A percentile compares a stretch with the other conserved stretches of the same genome.
Evolutionary conservation across 2,329 filamentous ascomycete species (phyloP).

Genomic region (Penicillium expansum): DNA sequence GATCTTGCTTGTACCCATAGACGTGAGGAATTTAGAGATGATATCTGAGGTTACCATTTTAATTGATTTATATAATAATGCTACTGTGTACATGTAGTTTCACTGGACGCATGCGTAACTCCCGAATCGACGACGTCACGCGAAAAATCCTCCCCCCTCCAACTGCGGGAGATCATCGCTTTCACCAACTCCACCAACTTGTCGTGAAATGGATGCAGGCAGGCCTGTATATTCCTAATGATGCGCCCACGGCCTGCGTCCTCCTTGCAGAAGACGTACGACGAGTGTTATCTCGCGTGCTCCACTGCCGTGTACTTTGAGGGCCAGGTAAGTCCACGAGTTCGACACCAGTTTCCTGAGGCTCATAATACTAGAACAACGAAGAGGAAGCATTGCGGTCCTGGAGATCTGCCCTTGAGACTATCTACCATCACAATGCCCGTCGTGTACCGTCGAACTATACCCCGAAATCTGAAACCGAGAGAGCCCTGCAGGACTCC

Average conservation of each 20-base stretch:
- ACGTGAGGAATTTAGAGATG: conserved; percentile 27
- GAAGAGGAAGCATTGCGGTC: conserved; percentile 85
- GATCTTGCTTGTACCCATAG: conserved; percentile 30
- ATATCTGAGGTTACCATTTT: conserved; percentile 10
- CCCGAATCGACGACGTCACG: conserved; percentile 34
- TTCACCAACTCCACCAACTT: conserved; percentile 17
- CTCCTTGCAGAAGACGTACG: conserved; percentile 93
- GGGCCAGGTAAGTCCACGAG: conserved; percentile 63
- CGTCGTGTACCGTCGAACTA: conserved; percentile 69
- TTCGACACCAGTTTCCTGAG: conserved; percentile 1
- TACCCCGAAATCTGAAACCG: conserved; percentile 73
- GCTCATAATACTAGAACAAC: conserved; percentile 64
- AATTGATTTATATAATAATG: not conserved
- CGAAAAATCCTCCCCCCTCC: conserved; percentile 26
- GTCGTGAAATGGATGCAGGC: conserved; percentile 24
- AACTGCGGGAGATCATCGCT: conserved; percentile 24
- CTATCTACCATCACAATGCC: conserved; percentile 82
- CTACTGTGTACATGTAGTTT: not conserved
- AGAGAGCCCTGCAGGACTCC: conserved; percentile 77
- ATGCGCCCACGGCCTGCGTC: conserved; percentile 61
- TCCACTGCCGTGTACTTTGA: conserved; percentile 97
- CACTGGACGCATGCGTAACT: conserved; percentile 19
- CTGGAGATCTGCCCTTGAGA: conserved; percentile 84
- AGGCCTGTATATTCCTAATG: conserved; percentile 37
- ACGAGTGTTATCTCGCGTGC: conserved; percentile 91